phyloP scores from a whole-genome alignment of 169 alveolate species.

The Perkinsus chesapeaki region DNA sequence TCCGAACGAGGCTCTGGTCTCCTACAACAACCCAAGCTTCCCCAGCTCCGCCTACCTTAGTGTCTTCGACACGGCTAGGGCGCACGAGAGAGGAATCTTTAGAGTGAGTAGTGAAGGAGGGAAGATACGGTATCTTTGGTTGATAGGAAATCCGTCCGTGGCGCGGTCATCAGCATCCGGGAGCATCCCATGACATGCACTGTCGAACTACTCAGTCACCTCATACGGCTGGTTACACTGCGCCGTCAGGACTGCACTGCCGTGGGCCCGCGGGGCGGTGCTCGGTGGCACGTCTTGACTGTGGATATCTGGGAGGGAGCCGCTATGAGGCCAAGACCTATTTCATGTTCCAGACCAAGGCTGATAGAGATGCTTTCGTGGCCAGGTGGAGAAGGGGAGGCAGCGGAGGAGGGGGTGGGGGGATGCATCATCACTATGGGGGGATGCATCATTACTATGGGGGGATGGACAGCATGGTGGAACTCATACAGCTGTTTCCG shows the following conservation, averaged over 20 bases:
- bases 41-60: background rate
- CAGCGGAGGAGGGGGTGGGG: too few species aligned
- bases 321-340: background rate
- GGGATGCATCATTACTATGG: background rate
- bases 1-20: background rate
- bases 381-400: background rate
- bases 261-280: background rate
- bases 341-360: background rate
- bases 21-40: background rate
- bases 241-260: background rate
- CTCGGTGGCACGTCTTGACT: background rate
- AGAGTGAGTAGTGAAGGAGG: background rate
- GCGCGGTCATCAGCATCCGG: background rate
- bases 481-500: background rate
- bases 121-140: background rate
- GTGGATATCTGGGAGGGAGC: background rate
- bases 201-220: background rate
- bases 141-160: background rate
- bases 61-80: background rate
- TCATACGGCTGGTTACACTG: background rate
- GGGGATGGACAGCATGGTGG: too few species aligned
- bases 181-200: background rate
- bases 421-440: background rate
- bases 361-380: background rate
- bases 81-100: background rate